Evolutionary conservation across 2,329 filamentous ascomycete genomes (phyloP).

Genomic region (Cryphonectria japonica): DNA sequence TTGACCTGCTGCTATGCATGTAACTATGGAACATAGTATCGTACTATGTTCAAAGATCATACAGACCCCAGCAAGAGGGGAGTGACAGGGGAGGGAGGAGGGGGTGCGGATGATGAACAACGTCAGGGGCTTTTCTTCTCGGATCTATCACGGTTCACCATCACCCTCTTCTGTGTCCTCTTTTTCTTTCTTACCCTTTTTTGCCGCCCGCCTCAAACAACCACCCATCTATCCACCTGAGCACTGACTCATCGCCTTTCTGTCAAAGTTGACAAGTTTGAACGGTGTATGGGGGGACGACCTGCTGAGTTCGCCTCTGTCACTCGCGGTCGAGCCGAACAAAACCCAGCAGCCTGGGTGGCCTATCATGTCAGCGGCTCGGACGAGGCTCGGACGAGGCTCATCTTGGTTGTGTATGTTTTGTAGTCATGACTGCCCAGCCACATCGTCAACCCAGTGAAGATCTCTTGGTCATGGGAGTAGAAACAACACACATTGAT

Average conservation of each 20-base stretch:
- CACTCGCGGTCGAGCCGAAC: background rate
- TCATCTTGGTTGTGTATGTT: background rate
- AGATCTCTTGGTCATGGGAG: background rate
- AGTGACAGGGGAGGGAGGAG: too few relatives aligned
- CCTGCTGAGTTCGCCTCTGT: background rate
- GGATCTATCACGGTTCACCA: background rate
- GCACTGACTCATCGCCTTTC: background rate
- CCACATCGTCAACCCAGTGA: conserved; percentile 7
- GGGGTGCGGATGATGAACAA: background rate
- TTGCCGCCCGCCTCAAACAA: conserved; percentile 11
- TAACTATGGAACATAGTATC: background rate
- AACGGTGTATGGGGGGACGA: background rate
- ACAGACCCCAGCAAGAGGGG: background rate
- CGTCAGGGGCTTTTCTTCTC: background rate
- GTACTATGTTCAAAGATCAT: background rate
- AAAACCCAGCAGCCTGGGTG: background rate
- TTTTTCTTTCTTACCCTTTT: background rate
- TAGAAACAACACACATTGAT: background rate
- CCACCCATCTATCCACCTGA: background rate
- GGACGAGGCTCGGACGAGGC: conserved; percentile 1
- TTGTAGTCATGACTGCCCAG: background rate
- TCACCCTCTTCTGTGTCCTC: background rate
- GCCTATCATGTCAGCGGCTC: background rate
- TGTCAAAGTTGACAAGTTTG: background rate
- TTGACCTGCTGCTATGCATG: background rate